phyloP scores from a whole-genome alignment of 306 rosid species.

The Alnus rubra region DNA sequence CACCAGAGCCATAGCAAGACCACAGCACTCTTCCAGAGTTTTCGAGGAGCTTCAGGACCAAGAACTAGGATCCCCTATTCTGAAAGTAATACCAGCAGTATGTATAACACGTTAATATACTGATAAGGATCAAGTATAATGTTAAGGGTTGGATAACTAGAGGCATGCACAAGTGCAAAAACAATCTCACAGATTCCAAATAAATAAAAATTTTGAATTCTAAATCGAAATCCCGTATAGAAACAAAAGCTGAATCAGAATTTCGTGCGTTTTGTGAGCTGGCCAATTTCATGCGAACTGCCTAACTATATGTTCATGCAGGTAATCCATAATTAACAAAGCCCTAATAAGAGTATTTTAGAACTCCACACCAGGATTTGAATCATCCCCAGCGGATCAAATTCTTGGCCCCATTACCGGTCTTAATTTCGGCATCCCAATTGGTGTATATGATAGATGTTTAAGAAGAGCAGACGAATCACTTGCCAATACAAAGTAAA shows the following conservation, averaged over 20 bases:
- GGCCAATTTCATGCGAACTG: neutral
- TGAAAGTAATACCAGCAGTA: neutral
- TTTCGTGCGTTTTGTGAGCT: neutral
- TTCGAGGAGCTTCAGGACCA: neutral
- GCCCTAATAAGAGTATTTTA: neutral
- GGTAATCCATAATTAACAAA: no score
- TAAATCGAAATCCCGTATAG: neutral
- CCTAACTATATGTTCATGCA: no score
- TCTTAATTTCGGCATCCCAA: neutral
- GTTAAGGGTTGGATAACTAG: neutral
- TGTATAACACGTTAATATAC: neutral
- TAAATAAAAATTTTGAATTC: neutral
- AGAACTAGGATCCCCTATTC: neutral
- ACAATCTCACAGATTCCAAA: neutral
- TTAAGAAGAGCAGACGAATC: no score
- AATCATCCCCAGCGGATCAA: neutral
- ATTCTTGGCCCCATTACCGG: no score
- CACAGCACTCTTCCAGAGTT: no score
- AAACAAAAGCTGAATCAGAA: neutral
- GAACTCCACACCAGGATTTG: neutral
- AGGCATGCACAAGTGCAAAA: neutral
- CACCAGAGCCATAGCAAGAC: no score
- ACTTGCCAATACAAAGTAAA: neutral
- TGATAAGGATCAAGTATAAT: neutral
- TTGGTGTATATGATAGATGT: neutral